Percentiles rank a stretch among this genome's conserved stretches.
Conservation (phyloP, 768 basidiomycete species). For the Amanita rubescens region DNA sequence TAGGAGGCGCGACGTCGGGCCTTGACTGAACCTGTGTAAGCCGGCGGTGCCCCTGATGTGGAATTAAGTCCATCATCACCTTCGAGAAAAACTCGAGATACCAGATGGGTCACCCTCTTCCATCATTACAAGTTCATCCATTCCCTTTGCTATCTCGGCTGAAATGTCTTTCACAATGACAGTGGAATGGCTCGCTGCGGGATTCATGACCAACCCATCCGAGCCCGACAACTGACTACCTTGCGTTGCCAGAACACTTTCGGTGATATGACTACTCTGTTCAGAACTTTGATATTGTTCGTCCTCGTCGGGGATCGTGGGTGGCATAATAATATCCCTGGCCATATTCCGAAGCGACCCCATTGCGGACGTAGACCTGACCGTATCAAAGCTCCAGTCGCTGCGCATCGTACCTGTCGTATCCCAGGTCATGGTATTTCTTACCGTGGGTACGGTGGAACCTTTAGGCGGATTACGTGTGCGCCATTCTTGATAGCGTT, state of each 20-base stretch:
- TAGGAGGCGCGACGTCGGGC: constrained; percentile 67
- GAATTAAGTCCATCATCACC: not conserved
- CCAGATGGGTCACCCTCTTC: constrained; percentile 33
- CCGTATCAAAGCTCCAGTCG: constrained; percentile 95
- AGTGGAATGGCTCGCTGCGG: constrained; percentile 60
- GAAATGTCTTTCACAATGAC: constrained; percentile 50
- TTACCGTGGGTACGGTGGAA: constrained; percentile 44
- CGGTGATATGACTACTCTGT: constrained; percentile 38
- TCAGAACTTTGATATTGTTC: constrained; percentile 48
- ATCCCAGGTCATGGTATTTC: constrained; percentile 62
- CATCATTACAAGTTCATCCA: not conserved
- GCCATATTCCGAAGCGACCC: constrained; percentile 71
- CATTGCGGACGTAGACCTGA: constrained; percentile 65
- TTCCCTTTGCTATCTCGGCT: constrained; percentile 12
- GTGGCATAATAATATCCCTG: constrained; percentile 51
- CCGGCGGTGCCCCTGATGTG: constrained; percentile 55
- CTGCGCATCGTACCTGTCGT: constrained; percentile 70
- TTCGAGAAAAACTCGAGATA: constrained; percentile 20
- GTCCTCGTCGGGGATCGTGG: constrained; percentile 44
- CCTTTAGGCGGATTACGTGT: constrained; percentile 52
- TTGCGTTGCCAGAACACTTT: constrained; percentile 56
- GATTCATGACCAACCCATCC: constrained; percentile 40
- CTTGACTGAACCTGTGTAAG: constrained; percentile 63
- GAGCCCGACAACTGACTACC: constrained; percentile 47
- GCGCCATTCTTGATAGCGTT: constrained; percentile 77